phyloP scores from a whole-genome alignment of 2,329 filamentous ascomycete species.

The Botrytis galanthina region DNA sequence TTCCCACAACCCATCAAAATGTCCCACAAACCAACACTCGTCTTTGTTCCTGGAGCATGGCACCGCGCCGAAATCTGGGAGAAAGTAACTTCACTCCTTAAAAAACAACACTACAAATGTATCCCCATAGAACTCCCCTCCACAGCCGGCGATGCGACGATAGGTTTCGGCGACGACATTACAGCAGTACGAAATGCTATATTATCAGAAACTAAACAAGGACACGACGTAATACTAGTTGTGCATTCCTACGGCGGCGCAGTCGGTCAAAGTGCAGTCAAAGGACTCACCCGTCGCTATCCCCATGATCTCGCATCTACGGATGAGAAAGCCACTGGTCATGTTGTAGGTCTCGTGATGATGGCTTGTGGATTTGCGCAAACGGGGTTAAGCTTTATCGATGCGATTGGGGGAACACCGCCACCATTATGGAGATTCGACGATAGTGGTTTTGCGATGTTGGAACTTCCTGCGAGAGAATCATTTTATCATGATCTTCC shows the following conservation, averaged over 20 bases:
- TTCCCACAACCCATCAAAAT: background rate
- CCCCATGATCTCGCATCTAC: conserved; percentile 17
- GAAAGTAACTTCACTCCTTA: conserved; percentile 38
- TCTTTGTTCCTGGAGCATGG: conserved; percentile 51
- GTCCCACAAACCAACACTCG: conserved; percentile 39
- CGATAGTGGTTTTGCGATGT: conserved; percentile 42
- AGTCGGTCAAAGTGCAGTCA: conserved; percentile 42
- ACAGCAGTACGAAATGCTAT: conserved; percentile 40
- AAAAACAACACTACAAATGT: conserved; percentile 37
- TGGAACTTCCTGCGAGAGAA: conserved; percentile 38
- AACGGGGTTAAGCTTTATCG: conserved; percentile 41
- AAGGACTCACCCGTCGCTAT: conserved; percentile 39
- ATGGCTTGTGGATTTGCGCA: conserved; percentile 42
- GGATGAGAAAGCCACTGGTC: conserved; percentile 29
- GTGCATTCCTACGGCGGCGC: conserved; percentile 47
- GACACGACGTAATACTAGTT: conserved; percentile 43
- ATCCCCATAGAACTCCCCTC: conserved; percentile 41
- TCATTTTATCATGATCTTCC: conserved; percentile 48
- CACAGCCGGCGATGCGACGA: conserved; percentile 33
- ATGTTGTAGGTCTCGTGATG: conserved; percentile 42
- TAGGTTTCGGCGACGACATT: conserved; percentile 42
- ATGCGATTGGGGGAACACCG: conserved; percentile 40
- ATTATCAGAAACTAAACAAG: conserved; percentile 37
- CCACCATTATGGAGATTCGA: conserved; percentile 42
- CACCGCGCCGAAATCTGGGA: conserved; percentile 43